Evolutionary conservation across 2,329 filamentous ascomycete genomes (phyloP).

Genomic region (Colletotrichum chlorophyti): DNA sequence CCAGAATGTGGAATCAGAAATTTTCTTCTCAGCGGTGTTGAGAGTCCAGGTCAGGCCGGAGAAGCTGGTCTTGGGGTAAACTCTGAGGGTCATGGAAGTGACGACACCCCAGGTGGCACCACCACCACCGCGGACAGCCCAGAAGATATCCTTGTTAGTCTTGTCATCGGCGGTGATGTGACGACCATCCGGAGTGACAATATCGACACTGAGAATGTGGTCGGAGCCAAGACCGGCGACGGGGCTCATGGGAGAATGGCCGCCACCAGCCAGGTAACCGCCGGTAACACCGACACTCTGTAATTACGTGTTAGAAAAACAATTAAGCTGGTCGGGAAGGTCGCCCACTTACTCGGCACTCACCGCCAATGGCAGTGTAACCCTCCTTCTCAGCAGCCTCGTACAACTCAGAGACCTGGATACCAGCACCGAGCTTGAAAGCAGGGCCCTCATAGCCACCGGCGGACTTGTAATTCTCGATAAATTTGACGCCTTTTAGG

Average conservation of each 20-base stretch:
- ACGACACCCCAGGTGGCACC: slow-evolving; percentile 53
- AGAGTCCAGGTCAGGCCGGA: slow-evolving; percentile 40
- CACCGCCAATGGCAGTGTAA: slow-evolving; percentile 59
- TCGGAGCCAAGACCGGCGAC: slow-evolving; percentile 52
- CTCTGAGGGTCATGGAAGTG: slow-evolving; percentile 43
- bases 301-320: no score
- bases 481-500: slow-evolving; percentile 44
- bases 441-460: slow-evolving; percentile 50
- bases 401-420: slow-evolving; percentile 60
- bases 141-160: slow-evolving; percentile 55
- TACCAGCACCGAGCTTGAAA: slow-evolving; percentile 61
- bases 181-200: slow-evolving; percentile 52
- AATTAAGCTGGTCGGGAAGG: no score
- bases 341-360: slow-evolving; percentile 45
- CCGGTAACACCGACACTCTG: slow-evolving; percentile 36
- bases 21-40: slow-evolving; percentile 35
- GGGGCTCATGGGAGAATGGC: slow-evolving; percentile 55
- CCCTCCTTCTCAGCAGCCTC: slow-evolving; percentile 52
- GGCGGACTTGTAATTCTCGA: slow-evolving; percentile 32
- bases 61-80: slow-evolving; percentile 41
- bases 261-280: slow-evolving; percentile 46
- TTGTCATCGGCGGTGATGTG: slow-evolving; percentile 48
- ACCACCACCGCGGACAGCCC: slow-evolving; percentile 55
- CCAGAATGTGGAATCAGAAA: slow-evolving; percentile 40
- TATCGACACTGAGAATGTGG: slow-evolving; percentile 56